Evolutionary conservation across 2,329 filamentous ascomycete genomes (phyloP).

Genomic region (Biscogniauxia marginata): DNA sequence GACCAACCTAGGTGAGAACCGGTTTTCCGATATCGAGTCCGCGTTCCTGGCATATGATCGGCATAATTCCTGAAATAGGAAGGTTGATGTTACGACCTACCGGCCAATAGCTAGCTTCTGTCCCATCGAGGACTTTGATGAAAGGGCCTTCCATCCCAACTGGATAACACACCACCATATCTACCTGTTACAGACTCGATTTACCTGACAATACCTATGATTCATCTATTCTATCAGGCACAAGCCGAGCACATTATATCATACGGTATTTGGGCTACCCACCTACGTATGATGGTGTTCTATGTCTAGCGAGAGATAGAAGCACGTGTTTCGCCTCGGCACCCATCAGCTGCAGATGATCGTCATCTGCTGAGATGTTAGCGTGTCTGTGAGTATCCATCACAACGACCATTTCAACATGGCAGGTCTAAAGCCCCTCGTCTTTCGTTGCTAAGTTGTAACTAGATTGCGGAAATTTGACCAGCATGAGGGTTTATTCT

Average conservation of each 20-base stretch:
- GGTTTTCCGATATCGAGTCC: conserved; percentile 3
- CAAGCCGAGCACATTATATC: too few relatives aligned
- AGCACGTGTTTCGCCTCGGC: not conserved
- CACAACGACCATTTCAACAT: not conserved
- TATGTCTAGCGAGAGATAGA: too few relatives aligned
- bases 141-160: too few relatives aligned
- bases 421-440: not conserved
- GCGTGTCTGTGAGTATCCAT: not conserved
- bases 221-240: too few relatives aligned
- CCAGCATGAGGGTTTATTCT: not conserved
- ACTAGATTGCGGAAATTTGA: not conserved
- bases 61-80: conserved; percentile 16
- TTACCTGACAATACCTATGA: too few relatives aligned
- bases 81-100: conserved; percentile 9
- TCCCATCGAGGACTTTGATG: not conserved
- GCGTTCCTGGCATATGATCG: conserved; percentile 9
- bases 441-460: not conserved
- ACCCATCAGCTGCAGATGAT: not conserved
- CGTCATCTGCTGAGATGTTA: not conserved
- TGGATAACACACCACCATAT: too few relatives aligned
- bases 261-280: too few relatives aligned
- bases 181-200: too few relatives aligned
- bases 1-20: not conserved
- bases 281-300: too few relatives aligned
- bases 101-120: conserved; percentile 7